Evolutionary conservation across 192 early-diverging fungal genomes (phyloP).

Genomic region (Coemansia biformis): DNA sequence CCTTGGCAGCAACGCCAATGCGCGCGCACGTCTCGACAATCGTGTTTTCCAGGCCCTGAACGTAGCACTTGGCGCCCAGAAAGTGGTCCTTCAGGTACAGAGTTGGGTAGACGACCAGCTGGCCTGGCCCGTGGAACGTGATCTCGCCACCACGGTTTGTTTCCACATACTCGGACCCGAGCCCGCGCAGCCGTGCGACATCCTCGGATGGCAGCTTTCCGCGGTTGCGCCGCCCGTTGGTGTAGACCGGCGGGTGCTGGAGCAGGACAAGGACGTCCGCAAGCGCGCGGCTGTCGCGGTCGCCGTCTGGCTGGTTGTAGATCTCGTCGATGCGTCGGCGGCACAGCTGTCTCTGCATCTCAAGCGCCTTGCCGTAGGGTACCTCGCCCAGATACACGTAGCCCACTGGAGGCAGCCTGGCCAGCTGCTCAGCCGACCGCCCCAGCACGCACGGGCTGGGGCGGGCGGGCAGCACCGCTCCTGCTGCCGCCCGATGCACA

Average conservation of each 20-base stretch:
- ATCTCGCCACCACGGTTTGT: constrained; percentile 86
- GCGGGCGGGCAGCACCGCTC: no score
- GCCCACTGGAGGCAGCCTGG: constrained; percentile 29
- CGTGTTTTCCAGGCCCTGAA: constrained; percentile 68
- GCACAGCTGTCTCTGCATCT: constrained; percentile 59
- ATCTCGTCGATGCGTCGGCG: constrained; percentile 49
- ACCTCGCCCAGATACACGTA: constrained; percentile 50
- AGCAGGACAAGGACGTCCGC: constrained; percentile 62
- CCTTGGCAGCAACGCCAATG: constrained; percentile 64
- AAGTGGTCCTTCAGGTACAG: constrained; percentile 67
- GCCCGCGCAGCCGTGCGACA: constrained; percentile 42
- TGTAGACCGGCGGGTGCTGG: constrained; percentile 88
- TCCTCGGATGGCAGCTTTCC: constrained; percentile 53
- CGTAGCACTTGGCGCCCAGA: constrained; percentile 71
- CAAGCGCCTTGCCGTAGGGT: constrained; percentile 56
- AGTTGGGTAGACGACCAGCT: constrained; percentile 93
- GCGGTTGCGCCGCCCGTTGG: constrained; percentile 78
- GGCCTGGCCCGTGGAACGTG: constrained; percentile 96
- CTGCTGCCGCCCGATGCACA: no score
- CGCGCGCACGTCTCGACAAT: constrained; percentile 68
- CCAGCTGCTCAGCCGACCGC: constrained; percentile 20
- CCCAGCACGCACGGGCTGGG: constrained; percentile 25
- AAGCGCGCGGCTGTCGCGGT: constrained; percentile 1
- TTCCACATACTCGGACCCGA: constrained; percentile 63
- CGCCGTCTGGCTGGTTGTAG: neutral